phyloP scores from a whole-genome alignment of 2,329 filamentous ascomycete species.

The Trichoderma cornu-damae region DNA sequence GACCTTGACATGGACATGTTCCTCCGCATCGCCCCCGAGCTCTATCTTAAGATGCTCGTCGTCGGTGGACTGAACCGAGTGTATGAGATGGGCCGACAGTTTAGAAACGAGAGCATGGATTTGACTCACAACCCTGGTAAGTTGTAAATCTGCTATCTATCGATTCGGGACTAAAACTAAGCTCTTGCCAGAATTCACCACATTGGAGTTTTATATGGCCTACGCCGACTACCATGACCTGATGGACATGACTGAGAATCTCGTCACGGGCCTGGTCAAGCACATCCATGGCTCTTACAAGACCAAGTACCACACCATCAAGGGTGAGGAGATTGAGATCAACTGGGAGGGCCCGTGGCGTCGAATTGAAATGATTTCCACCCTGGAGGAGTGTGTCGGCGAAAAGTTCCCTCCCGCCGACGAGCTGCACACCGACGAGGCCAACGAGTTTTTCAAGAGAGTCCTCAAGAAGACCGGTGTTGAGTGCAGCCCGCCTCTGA shows the following conservation, averaged over 20 bases:
- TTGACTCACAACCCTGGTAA: conserved; percentile 73
- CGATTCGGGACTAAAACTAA: conserved; percentile 5
- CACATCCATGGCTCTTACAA: conserved; percentile 77
- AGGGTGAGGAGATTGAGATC: conserved; percentile 79
- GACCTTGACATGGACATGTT: conserved; percentile 92
- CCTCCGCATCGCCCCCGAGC: conserved; percentile 89
- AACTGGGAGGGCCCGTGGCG: conserved; percentile 97
- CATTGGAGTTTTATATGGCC: conserved; percentile 94
- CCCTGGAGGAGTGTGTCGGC: conserved; percentile 80
- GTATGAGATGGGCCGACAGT: conserved; percentile 92
- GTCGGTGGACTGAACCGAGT: conserved; percentile 92
- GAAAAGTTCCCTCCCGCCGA: conserved; percentile 91
- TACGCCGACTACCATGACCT: conserved; percentile 89
- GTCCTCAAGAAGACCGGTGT: conserved; percentile 86
- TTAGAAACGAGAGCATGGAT: conserved; percentile 76
- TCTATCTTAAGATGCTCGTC: conserved; percentile 94
- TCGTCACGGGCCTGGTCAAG: conserved; percentile 86
- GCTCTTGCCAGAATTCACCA: conserved; percentile 72
- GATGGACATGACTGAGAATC: conserved; percentile 76
- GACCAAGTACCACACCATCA: conserved; percentile 81
- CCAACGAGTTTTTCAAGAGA: conserved; percentile 77
- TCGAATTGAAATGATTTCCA: conserved; percentile 82
- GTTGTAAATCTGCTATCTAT: not conserved
- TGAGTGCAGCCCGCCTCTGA: conserved; percentile 83
- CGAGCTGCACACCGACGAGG: conserved; percentile 83